These are phyloP conservation scores for Persicaria maculosa DNA, from an alignment of 148 eudicot species.

Conservation along the genomic window DNA sequence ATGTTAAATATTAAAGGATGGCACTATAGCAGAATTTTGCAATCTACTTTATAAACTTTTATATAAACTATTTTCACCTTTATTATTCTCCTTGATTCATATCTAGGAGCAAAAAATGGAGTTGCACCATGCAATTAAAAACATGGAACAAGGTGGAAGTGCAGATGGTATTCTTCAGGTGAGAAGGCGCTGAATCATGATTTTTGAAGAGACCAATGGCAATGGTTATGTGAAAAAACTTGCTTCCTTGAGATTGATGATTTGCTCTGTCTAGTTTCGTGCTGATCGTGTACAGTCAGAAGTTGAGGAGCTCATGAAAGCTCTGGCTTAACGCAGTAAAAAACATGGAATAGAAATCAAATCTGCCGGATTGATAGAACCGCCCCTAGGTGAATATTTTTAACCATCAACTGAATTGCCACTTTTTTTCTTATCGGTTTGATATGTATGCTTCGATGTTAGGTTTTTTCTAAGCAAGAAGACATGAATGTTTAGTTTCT, in stretches of 20 bases:
- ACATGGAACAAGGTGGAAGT: conserved; percentile 99
- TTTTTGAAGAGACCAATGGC: neutral
- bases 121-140: conserved; percentile 76
- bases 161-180: conserved; percentile 99
- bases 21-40: neutral
- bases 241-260: conserved; percentile 8
- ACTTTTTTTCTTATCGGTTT: neutral
- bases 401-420: neutral
- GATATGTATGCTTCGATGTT: neutral
- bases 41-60: neutral
- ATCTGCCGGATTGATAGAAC: conserved; percentile 72
- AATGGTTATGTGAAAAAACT: neutral
- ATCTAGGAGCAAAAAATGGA: conserved; percentile 77
- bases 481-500: conserved; percentile 10
- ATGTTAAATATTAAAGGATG: neutral
- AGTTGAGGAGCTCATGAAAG: conserved; percentile 86
- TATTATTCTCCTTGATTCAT: conserved; percentile 9
- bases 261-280: conserved; percentile 53
- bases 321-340: conserved; percentile 79
- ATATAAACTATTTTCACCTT: no score
- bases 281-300: conserved; percentile 94
- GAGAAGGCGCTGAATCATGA: conserved; percentile 2
- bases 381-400: conserved; percentile 50
- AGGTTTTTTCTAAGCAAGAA: neutral
- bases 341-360: conserved; percentile 71